Conservation (phyloP, 1,284 basidiomycete species). For the Apiotrichum porosum region DNA sequence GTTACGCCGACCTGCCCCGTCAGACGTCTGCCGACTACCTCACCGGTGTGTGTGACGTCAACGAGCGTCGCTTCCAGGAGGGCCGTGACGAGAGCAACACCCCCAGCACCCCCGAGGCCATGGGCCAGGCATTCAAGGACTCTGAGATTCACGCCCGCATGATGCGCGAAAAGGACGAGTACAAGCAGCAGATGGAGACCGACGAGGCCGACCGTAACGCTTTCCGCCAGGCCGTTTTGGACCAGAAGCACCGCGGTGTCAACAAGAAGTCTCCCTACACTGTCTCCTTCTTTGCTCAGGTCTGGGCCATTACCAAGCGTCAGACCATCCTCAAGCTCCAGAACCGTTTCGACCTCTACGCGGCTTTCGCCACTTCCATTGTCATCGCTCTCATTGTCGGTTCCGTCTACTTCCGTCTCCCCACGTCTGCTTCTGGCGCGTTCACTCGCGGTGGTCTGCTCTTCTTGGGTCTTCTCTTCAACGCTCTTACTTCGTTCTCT, state of each 20-base stretch:
- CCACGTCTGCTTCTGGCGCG: constrained; percentile 67
- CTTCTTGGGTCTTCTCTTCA: constrained; percentile 68
- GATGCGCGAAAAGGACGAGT: constrained; percentile 57
- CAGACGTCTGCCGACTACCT: constrained; percentile 67
- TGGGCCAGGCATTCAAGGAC: constrained; percentile 64
- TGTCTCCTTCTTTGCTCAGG: constrained; percentile 69
- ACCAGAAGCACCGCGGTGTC: constrained; percentile 75
- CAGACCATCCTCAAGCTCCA: constrained; percentile 71
- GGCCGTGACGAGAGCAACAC: constrained; percentile 62
- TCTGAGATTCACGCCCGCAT: constrained; percentile 57
- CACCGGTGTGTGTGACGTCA: constrained; percentile 64
- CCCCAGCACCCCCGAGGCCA: constrained; percentile 65
- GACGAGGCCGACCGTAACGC: constrained; percentile 61
- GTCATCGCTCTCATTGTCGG: constrained; percentile 65
- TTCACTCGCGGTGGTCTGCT: constrained; percentile 84
- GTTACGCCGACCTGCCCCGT: constrained; percentile 50
- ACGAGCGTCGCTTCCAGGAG: constrained; percentile 76
- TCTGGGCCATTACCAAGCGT: constrained; percentile 64
- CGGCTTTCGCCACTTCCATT: constrained; percentile 60
- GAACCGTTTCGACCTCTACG: constrained; percentile 74
- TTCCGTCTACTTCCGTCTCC: constrained; percentile 67
- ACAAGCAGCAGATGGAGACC: constrained; percentile 62
- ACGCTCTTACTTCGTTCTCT: constrained; percentile 52
- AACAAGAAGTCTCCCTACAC: constrained; percentile 82
- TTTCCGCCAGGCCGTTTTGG: constrained; percentile 69